A percentile compares a stretch with the other conserved stretches of the same genome.
Evolutionary conservation across 495 filamentous ascomycete genomes (phyloP).

Genomic region (Chaetomium fimeti): DNA sequence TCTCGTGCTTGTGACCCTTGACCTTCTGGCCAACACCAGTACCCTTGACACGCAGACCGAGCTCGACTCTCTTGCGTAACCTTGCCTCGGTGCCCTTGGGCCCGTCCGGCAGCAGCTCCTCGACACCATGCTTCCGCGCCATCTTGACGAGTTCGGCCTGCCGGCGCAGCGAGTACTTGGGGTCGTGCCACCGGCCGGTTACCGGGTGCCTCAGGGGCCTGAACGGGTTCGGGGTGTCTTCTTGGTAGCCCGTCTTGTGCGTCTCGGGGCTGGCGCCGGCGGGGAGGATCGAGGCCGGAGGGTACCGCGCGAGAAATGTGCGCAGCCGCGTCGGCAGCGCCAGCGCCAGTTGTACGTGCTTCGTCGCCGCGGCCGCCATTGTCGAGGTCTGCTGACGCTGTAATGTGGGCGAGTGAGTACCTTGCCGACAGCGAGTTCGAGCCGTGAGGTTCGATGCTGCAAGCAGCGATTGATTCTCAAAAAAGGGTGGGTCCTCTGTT

Average conservation of each 20-base stretch:
- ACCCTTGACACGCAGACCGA: conserved; percentile 77
- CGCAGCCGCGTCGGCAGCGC: conserved; percentile 70
- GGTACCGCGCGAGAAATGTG: conserved; percentile 86
- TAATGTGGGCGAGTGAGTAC: conserved; percentile 8
- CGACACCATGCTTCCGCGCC: conserved; percentile 74
- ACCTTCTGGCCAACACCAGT: conserved; percentile 90
- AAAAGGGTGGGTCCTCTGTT: conserved; percentile 9
- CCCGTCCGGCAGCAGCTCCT: conserved; percentile 75
- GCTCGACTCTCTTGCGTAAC: conserved; percentile 62
- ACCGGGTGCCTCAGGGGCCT: conserved; percentile 63
- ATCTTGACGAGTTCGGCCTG: conserved; percentile 93
- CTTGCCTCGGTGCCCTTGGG: conserved; percentile 72
- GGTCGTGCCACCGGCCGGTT: conserved; percentile 75
- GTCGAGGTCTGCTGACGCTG: conserved; percentile 6
- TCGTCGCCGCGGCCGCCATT: conserved; percentile 38
- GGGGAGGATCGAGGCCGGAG: conserved; percentile 59
- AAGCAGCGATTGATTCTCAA: neutral
- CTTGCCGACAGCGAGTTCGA: neutral
- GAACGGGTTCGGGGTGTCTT: conserved; percentile 68
- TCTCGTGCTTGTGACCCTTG: conserved; percentile 92
- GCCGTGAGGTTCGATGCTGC: no score
- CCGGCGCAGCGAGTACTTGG: conserved; percentile 74
- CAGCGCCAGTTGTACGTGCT: conserved; percentile 60
- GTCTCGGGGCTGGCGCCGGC: conserved; percentile 44
- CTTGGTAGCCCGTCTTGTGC: conserved; percentile 46